A percentile compares a stretch with the other conserved stretches of the same genome.
Conservation (phyloP, 2,329 filamentous ascomycete genomes). For the Diaporthe helianthi region DNA sequence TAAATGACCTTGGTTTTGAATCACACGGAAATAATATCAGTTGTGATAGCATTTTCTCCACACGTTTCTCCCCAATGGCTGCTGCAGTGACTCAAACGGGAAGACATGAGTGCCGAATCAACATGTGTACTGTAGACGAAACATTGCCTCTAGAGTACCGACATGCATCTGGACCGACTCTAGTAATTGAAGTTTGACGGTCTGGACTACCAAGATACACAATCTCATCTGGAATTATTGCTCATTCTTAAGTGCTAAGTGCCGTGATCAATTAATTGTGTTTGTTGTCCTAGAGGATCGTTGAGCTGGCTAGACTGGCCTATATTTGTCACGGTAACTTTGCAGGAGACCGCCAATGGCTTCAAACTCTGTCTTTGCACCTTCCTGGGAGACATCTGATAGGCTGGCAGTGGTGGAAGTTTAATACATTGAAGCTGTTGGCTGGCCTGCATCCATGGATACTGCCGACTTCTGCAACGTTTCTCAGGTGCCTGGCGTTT, state of each 20-base stretch:
- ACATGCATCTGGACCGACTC: not conserved
- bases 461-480: not conserved
- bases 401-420: not conserved
- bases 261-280: not conserved
- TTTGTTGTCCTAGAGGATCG: not conserved
- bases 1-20: not conserved
- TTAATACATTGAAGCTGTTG: not conserved
- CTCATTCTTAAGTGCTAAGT: not conserved
- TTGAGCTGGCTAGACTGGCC: not conserved
- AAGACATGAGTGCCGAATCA: not conserved
- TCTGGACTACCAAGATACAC: not conserved
- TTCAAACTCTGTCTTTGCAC: not conserved
- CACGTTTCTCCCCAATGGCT: not conserved
- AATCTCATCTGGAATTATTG: not conserved
- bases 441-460: no score
- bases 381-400: not conserved
- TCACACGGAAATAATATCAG: not conserved
- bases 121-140: not conserved
- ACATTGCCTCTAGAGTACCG: not conserved
- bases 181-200: not conserved
- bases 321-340: not conserved
- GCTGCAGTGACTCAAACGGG: not conserved
- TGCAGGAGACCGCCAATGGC: not conserved
- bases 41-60: no score
- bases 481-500: not conserved